Evolutionary conservation across 2,329 filamentous ascomycete genomes (phyloP).

Genomic region (Aspergillus glaucus): DNA sequence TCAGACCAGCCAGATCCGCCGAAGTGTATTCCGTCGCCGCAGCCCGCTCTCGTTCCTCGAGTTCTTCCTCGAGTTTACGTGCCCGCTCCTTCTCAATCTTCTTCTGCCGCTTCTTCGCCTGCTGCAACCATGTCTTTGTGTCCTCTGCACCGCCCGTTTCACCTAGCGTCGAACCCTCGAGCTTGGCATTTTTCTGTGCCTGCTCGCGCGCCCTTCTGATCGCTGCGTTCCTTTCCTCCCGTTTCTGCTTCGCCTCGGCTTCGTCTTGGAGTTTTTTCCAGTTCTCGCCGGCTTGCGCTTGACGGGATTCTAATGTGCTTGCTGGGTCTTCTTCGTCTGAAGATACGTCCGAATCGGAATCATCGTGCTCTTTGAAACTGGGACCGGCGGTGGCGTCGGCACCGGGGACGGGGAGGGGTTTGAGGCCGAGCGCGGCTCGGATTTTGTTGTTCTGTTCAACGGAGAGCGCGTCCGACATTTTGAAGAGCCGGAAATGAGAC

Average conservation of each 20-base stretch:
- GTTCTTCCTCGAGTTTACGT: constrained; percentile 65
- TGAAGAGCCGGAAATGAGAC: constrained; percentile 11
- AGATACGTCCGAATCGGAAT: constrained; percentile 25
- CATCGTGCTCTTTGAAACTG: constrained; percentile 51
- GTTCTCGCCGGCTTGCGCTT: constrained; percentile 39
- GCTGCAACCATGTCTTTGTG: constrained; percentile 78
- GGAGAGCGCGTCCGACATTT: constrained; percentile 54
- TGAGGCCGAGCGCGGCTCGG: constrained; percentile 80
- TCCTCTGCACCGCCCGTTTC: constrained; percentile 66
- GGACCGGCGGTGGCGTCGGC: constrained; percentile 43
- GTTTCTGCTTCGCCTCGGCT: constrained; percentile 63
- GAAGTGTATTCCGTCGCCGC: constrained; percentile 72
- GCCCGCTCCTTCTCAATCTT: constrained; percentile 72
- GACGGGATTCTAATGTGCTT: constrained; percentile 72
- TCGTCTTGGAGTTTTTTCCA: constrained; percentile 62
- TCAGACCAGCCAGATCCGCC: constrained; percentile 81
- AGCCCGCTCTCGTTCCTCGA: constrained; percentile 61
- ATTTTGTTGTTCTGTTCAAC: constrained; percentile 95
- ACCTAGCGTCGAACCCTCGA: constrained; percentile 79
- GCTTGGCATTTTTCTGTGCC: constrained; percentile 65
- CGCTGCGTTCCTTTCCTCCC: constrained; percentile 72
- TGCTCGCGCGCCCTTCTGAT: constrained; percentile 83
- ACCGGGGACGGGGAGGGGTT: constrained; percentile 79
- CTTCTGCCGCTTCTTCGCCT: constrained; percentile 89
- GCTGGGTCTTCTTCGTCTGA: constrained; percentile 54